Evolutionary conservation across 345 rosid species (phyloP), one percentile per base, ranked within the genome.

Genomic region (Gossypium australe): DNA sequence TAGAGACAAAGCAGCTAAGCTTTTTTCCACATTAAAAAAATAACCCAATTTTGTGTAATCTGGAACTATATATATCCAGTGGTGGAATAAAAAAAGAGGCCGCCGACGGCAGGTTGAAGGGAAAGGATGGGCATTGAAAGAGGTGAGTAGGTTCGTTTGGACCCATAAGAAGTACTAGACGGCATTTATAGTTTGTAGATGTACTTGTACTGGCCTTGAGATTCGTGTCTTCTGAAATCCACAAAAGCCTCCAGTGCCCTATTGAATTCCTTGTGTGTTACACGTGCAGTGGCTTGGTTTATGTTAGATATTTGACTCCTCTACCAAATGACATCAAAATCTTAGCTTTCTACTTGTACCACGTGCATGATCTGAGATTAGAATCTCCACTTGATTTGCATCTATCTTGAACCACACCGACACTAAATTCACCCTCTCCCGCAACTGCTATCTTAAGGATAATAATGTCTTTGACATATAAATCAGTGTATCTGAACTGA

Each of bases 1-100:
- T 55, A 55, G 9, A 55, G 74, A 73, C 79, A 82, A 34, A 85
- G 57, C 90, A 88, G 92, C 90, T 84, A 77, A 83, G 89, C 90
- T 51, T 12, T 52, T n/a, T 67, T 57, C 67, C 12, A n/a, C 17
- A 53, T 20, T 71, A 34, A 29, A 41, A 55, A 52, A 34, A 41
- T 3, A 12, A 64, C 49, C 16, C 25, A 44, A 5, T 43, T 4
- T 18, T 44, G 29, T 65, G 51, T 65, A 38, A 34, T 63, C 6
- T 34, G 14, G n/a, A 64, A 41, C 68, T 16, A 14, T 48, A 48
- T 48, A 48, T 2, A 48, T n/a, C 47, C 14, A 6, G 6, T 11
- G 13, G 22, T 55, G 3, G 24, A 16, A 29, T 11, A 45, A 18
- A 76, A 25, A 0, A 3, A 34, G 27, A 24, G 66, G 60, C 71